Base-by-base conservation (phyloP, 192 early-diverging fungal species). In the Coemansia sp. region DNA sequence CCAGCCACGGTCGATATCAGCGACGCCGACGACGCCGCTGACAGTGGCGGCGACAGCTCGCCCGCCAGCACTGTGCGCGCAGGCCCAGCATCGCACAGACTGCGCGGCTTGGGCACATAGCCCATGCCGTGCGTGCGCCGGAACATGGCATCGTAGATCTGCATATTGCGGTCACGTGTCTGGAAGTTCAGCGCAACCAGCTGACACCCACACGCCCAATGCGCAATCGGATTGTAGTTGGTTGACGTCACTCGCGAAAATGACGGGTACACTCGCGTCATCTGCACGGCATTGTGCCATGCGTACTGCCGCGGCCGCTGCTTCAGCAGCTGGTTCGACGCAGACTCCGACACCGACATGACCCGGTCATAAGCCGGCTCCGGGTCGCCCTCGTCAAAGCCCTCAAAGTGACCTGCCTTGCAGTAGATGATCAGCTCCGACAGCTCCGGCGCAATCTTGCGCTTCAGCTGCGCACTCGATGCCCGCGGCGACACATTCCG, bases 101-200 rank as follows among this genome's bases (percentile, higher is more conserved):
- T 55, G 43, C 57, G 64, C 16, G 93, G 90, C 69, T 94, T 94
- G 21, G 93, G 79, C 21, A 95, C 86, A 67, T 93, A 96, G 4
- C 95, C 95, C 45, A 81, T 76, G n/a, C 82, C 73, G 4, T 85
- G 86, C 62, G 91, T 91, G 49, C 84, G 67, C 4, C 57, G 69
- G 65, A 96, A 97, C 86, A 97, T 83, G n/a, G 93, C 93, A 26
- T 84, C 74, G 73, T 94, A 91, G 43, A 97, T 76, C 68, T 93
- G 87, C 89, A 93, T 89, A 47, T 87, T 84, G 52, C 82, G 75
- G 69, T 94, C 94, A 64, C 83, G 80, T 7, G 85, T 94, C 62
- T 97, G 95, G 59, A 87, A 93, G 76, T 97, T 97, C 62, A 97
- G 68, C 2, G 95, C 93, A 2, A 94, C 94, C 82, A 97, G 80